Conservation (phyloP, 2,329 filamentous ascomycete genomes). For the Chalaropsis ovoidea region DNA sequence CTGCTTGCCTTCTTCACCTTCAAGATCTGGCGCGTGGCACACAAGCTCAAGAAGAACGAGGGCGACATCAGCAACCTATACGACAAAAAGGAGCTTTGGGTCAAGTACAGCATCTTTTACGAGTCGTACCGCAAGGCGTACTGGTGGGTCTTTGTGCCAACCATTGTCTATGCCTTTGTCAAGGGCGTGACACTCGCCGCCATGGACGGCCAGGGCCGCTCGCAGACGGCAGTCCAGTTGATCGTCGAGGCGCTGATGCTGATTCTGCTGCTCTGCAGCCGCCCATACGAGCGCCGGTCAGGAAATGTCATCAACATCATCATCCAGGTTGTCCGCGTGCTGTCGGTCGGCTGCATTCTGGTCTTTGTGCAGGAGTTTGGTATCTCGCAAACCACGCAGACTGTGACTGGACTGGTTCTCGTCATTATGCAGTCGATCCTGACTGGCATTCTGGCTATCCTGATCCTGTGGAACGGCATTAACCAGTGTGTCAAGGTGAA, state of each 20-base stretch:
- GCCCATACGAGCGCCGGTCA: constrained; percentile 77
- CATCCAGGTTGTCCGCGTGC: constrained; percentile 78
- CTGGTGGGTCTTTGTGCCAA: constrained; percentile 94
- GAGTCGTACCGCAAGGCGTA: constrained; percentile 88
- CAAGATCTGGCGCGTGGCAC: constrained; percentile 70
- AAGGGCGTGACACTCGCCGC: constrained; percentile 80
- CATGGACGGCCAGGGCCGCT: constrained; percentile 72
- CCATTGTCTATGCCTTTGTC: constrained; percentile 80
- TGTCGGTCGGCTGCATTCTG: constrained; percentile 81
- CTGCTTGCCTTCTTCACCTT: constrained; percentile 74
- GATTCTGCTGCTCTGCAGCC: constrained; percentile 66
- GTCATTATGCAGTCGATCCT: constrained; percentile 83
- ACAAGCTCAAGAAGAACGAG: constrained; percentile 60
- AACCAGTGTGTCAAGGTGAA: constrained; percentile 76
- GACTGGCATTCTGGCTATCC: constrained; percentile 70
- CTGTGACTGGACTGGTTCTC: constrained; percentile 81
- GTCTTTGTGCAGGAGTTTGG: constrained; percentile 90
- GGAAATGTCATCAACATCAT: constrained; percentile 87
- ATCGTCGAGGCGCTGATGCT: constrained; percentile 74
- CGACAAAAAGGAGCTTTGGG: constrained; percentile 81
- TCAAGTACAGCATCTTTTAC: constrained; percentile 96
- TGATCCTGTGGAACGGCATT: constrained; percentile 83
- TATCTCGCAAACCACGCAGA: constrained; percentile 84
- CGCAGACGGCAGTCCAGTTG: constrained; percentile 70
- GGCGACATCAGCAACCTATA: constrained; percentile 67